These are phyloP conservation scores for Coprinopsis cinerea DNA, from an alignment of 768 basidiomycete genomes.

Conservation along the genomic window DNA sequence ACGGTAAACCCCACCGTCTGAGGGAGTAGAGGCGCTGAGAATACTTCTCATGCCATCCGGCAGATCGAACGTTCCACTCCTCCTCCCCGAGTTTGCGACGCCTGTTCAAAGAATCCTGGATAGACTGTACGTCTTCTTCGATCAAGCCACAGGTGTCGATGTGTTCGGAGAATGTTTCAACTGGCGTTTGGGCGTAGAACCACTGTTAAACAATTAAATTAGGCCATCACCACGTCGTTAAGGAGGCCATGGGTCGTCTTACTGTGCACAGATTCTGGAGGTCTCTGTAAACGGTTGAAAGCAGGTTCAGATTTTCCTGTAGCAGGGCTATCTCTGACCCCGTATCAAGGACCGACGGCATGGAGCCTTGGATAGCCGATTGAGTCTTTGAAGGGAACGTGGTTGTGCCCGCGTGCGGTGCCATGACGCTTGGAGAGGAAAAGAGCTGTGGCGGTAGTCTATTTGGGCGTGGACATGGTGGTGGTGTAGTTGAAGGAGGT, in stretches of 20 bases:
- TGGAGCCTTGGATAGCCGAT: not conserved
- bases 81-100: conserved; percentile 24
- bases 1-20: conserved; percentile 22
- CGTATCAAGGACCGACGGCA: conserved; percentile 15
- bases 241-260: conserved; percentile 9
- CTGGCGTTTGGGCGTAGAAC: conserved; percentile 19
- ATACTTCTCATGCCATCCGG: conserved; percentile 29
- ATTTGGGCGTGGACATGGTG: conserved; percentile 17
- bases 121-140: conserved; percentile 20
- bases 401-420: not conserved
- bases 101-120: conserved; percentile 19
- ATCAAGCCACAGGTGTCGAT: conserved; percentile 25
- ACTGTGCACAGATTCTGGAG: conserved; percentile 24
- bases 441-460: not conserved
- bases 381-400: conserved; percentile 1
- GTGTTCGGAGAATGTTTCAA: conserved; percentile 21
- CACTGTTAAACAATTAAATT: conserved; percentile 14
- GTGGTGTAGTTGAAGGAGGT: conserved; percentile 18
- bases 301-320: conserved; percentile 20
- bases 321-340: conserved; percentile 21
- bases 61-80: conserved; percentile 27
- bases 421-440: not conserved
- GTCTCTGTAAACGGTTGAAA: conserved; percentile 19
- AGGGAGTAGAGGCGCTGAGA: conserved; percentile 27
- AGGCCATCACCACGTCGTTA: conserved; percentile 1